Evolutionary conservation across 176 grass and related monocot genomes (phyloP), one percentile per base, ranked within the genome.

Genomic region (Musa schizocarpa): DNA sequence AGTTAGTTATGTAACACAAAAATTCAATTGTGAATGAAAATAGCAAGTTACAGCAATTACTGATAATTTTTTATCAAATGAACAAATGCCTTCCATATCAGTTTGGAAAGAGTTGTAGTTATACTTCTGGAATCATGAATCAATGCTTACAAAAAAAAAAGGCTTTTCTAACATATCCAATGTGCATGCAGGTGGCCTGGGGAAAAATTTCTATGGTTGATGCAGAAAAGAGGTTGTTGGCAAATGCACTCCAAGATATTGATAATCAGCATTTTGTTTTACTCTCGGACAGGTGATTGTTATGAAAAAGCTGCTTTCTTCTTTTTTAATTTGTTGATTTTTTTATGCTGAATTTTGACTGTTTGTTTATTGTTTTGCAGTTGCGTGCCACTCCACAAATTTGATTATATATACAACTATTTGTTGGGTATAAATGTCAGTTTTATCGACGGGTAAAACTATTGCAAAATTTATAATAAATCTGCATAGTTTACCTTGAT

Each of bases 231-330:
- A 89, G 95, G 73, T 82, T 99, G 53, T 94, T 99, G 83, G 95
- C 84, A 83, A 85, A 87, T 84, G 95, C 95, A 80, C 84, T 99
- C 43, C 76, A 89, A 79, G 95, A 99, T 82, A 20, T 76, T 68
- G 95, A 99, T 84, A 99, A 99, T 81, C 95, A 92, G 74, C 88
- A 94, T 86, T 99, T 99, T 89, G 79, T 99, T 27, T 84, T 99
- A 78, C 82, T 99, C 74, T 92, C 95, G 69, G 95, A 99, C 52
- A 99, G 95, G 95, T 89, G 68, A 52, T 26, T 80, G 48, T 13
- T 74, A 43, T 54, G 20, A 71, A 71, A 76, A 3, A 69, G 1
- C 27, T 67, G 2, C 22, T 74, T 20, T 19, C 52, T 75, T 54
- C 13, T 61, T 50, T 53, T 76, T 25, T 9, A 50, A 50, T 76